phyloP scores from a whole-genome alignment of 2,329 filamentous ascomycete species.

The Pestalotiopsis sp. region DNA sequence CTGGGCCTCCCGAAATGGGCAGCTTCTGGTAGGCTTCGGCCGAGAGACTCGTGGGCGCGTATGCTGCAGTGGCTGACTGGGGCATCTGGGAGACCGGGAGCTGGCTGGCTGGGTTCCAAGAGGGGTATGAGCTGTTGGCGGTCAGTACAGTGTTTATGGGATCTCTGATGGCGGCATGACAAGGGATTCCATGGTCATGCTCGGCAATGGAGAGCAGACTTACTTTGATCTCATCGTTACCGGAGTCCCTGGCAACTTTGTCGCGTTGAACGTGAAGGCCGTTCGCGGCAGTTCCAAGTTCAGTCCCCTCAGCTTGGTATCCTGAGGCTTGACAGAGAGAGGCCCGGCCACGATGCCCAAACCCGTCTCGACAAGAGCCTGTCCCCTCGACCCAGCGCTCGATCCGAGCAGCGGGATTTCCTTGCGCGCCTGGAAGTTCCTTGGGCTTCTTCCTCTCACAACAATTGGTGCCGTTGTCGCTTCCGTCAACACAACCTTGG shows the following conservation, averaged over 20 bases:
- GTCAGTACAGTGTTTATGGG: constrained; percentile 6
- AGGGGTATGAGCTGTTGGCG: constrained; percentile 54
- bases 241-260: constrained; percentile 56
- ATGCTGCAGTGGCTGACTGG: constrained; percentile 46
- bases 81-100: constrained; percentile 52
- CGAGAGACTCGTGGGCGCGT: constrained; percentile 54
- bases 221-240: constrained; percentile 63
- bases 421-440: constrained; percentile 93
- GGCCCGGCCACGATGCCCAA: constrained; percentile 63
- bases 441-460: constrained; percentile 86
- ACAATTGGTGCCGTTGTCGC: constrained; percentile 89
- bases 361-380: constrained; percentile 68
- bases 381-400: constrained; percentile 77
- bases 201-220: constrained; percentile 31
- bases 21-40: constrained; percentile 56
- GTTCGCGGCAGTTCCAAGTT: constrained; percentile 60
- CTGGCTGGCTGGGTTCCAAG: constrained; percentile 52
- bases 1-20: constrained; percentile 49
- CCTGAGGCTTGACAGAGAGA: constrained; percentile 55
- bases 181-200: not conserved
- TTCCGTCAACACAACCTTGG: constrained; percentile 80
- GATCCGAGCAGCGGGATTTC: constrained; percentile 84
- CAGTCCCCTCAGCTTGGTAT: constrained; percentile 52
- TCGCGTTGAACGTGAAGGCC: constrained; percentile 60
- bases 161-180: not conserved